Conservation (phyloP, 2,329 filamentous ascomycete genomes). For the Aspergillus intermedius region DNA sequence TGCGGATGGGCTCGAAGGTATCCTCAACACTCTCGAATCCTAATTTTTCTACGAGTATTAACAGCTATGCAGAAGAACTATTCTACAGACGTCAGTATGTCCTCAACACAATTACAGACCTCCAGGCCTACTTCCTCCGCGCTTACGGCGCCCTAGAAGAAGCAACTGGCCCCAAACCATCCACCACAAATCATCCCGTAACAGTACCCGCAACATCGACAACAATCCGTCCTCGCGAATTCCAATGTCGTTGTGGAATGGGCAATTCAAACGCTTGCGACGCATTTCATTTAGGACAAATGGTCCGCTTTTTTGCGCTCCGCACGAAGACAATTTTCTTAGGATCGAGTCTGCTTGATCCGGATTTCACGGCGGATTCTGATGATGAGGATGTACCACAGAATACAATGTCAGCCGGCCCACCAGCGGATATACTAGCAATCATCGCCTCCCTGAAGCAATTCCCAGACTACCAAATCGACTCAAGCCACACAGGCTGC, state of each 20-base stretch:
- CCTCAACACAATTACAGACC: conserved; percentile 36
- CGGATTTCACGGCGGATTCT: conserved; percentile 19
- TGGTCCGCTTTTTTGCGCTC: conserved; percentile 37
- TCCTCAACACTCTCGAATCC: conserved; percentile 1
- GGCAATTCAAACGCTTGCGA: conserved; percentile 39
- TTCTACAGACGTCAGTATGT: conserved; percentile 35
- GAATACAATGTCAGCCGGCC: conserved; percentile 5
- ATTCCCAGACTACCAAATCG: conserved; percentile 39
- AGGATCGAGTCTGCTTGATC: conserved; percentile 34
- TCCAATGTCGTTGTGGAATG: conserved; percentile 38
- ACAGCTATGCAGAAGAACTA: conserved; percentile 32
- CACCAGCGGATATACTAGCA: conserved; percentile 23
- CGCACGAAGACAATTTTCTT: conserved; percentile 37
- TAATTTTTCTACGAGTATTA: neutral
- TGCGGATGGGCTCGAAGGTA: conserved; percentile 36
- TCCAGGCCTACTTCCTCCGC: conserved; percentile 38
- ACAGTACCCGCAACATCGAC: conserved; percentile 11
- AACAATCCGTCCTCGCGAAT: conserved; percentile 17
- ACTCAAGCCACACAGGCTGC: conserved; percentile 35
- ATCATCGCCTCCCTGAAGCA: conserved; percentile 34
- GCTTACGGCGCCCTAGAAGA: conserved; percentile 35
- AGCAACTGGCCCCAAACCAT: conserved; percentile 11
- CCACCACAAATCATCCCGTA: conserved; percentile 5
- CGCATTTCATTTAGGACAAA: conserved; percentile 40
- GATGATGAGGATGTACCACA: conserved; percentile 10